A percentile compares a stretch with the other conserved stretches of the same genome.
These are phyloP conservation scores for Suillus alpinus DNA, from an alignment of 768 basidiomycete genomes.

Conservation along the genomic window DNA sequence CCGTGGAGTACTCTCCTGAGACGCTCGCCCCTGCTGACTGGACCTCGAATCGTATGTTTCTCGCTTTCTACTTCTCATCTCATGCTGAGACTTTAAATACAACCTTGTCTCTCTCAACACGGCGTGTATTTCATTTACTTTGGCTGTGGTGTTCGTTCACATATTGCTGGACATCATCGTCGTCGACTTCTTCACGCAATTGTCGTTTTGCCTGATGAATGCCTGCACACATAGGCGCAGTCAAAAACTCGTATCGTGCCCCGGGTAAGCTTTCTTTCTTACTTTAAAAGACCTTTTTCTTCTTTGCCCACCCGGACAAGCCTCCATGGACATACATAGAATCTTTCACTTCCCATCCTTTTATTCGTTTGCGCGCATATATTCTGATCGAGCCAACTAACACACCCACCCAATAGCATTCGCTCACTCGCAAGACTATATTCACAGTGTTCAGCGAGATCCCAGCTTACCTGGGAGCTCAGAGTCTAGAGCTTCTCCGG, in stretches of 20 bases:
- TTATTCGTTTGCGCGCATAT: background rate
- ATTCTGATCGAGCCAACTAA: background rate
- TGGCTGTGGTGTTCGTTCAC: background rate
- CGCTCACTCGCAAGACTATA: background rate
- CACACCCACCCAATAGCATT: background rate
- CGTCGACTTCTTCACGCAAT: background rate
- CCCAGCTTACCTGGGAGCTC: background rate
- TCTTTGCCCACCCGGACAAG: background rate
- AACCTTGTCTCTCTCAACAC: background rate
- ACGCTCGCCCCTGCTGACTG: background rate
- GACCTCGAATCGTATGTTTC: background rate
- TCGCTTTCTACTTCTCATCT: background rate
- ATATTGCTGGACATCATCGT: background rate
- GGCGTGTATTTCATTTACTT: background rate
- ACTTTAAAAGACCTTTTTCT: background rate
- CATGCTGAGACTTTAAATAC: background rate
- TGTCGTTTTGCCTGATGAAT: background rate
- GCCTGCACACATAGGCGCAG: background rate
- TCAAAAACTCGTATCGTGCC: background rate
- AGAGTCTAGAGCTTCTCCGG: background rate
- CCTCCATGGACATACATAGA: background rate
- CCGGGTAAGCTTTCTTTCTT: background rate
- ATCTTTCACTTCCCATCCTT: background rate
- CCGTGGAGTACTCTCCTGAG: background rate
- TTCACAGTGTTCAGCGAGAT: background rate